Evolutionary conservation across 1,139 yeast species (phyloP).

Genomic region (Taiozyma sp.): DNA sequence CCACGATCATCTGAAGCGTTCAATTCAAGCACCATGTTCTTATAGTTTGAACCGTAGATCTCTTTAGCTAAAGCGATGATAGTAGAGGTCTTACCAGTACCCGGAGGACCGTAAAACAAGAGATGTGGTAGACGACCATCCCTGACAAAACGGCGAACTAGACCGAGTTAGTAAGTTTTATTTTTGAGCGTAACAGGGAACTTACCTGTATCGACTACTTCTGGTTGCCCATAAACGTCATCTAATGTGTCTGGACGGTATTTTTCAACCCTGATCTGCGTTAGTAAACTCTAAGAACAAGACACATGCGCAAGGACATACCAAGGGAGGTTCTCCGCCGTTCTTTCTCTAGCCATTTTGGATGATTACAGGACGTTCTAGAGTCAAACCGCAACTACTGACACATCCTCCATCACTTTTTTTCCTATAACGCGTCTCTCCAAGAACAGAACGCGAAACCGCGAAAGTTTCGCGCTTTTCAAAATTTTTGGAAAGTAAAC

Average conservation of each 20-base stretch:
- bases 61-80: slow-evolving; percentile 87
- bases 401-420: too few species aligned
- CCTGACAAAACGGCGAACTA: slow-evolving; percentile 75
- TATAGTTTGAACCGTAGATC: slow-evolving; percentile 81
- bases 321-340: slow-evolving; percentile 42
- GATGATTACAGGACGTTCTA: not conserved
- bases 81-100: slow-evolving; percentile 95
- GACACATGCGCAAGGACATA: not conserved
- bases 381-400: too few species aligned
- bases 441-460: not conserved
- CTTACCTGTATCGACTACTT: slow-evolving; percentile 59
- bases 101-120: slow-evolving; percentile 95
- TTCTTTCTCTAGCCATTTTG: slow-evolving; percentile 17
- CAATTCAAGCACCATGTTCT: slow-evolving; percentile 86
- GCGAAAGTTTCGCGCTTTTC: not conserved
- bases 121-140: slow-evolving; percentile 86
- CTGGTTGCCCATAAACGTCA: slow-evolving; percentile 89
- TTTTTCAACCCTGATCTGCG: slow-evolving; percentile 73
- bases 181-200: not conserved
- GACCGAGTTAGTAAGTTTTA: not conserved
- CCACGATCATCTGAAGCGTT: slow-evolving; percentile 98
- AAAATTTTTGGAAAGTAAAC: not conserved
- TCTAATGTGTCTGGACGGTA: slow-evolving; percentile 82
- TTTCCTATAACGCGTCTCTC: too few species aligned
- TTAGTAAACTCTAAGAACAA: not conserved